Evolutionary conservation across 2,329 filamentous ascomycete genomes (phyloP), one percentile per base, ranked within the genome.

Genomic region (Aspergillus novofumigatus): DNA sequence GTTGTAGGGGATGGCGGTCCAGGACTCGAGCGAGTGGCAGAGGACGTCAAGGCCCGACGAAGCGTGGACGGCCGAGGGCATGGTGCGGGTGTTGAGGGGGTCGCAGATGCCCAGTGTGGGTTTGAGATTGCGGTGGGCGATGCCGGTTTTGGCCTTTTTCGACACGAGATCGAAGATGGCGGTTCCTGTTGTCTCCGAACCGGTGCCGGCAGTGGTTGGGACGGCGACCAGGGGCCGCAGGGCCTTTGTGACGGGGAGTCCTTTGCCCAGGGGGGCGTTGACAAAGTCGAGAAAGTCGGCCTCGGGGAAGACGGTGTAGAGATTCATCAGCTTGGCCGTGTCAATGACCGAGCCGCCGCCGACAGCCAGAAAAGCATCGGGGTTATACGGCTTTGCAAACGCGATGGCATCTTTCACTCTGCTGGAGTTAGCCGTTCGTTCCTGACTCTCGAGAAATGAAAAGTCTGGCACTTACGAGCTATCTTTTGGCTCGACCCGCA

Each of bases 241-340:
- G 47, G 84, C 82, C 56, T 83, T 84, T 29, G 85, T 85, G 58
- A 95, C 88, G 0, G 91, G 90, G 25, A 84, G 77, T 3, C 94
- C 94, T 61, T 89, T 91, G 58, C 94, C 94, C 0, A 97, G 79
- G 0, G 94, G 94, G 0, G 93, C 93, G 69, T 97, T 97, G 74
- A 99, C 94, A 67, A 99, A 99, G 80, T 99, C 93, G 38, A 97
- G 82, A 71, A 99, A 97, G 66, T 94, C 90, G 35, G 93, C 93
- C 7, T 97, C 89, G 0, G 92, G 92, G 71, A 92, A 97, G 61
- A 86, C 87, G 0, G 88, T 90, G 77, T 97, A 97, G 0, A 99
- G 83, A 71, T 99, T 99, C 92, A 99, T 97, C 56, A 99, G 82
- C 77, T 99, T 99, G 54, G 94, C 93, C 0, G 94, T 99, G 76